A percentile compares a stretch with the other conserved stretches of the same genome.
These are phyloP conservation scores for Neckera pumila DNA, from an alignment of 225 moss, liverwort and hornwort genomes.

Conservation along the genomic window DNA sequence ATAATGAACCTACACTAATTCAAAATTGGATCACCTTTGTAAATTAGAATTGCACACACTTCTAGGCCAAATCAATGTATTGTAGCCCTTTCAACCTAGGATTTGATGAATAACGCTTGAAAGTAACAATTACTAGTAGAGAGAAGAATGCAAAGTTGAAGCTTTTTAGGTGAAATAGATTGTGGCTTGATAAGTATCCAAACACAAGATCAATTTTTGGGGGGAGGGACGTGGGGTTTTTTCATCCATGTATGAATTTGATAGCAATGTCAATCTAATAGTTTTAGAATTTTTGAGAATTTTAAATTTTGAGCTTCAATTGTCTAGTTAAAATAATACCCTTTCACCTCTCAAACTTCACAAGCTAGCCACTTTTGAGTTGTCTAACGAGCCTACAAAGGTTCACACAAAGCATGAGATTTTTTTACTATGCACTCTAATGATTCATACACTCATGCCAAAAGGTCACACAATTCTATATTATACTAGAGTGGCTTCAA, in stretches of 20 bases:
- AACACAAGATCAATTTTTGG: not conserved
- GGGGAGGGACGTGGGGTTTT: too few relatives aligned
- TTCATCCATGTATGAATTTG: not conserved
- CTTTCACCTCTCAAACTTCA: accelerated
- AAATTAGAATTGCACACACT: accelerated
- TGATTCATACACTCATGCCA: not conserved
- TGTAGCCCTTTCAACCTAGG: not conserved
- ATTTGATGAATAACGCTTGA: accelerated
- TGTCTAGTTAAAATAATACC: accelerated
- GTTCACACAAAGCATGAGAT: not conserved
- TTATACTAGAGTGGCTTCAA: not conserved
- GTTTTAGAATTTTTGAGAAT: accelerated
- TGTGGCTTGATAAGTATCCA: not conserved
- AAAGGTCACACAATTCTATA: not conserved
- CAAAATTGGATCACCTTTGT: not conserved
- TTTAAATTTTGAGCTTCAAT: not conserved
- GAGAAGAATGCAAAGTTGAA: not conserved
- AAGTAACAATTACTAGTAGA: not conserved
- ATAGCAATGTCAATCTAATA: accelerated
- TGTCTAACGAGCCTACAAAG: accelerated
- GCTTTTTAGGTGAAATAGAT: not conserved
- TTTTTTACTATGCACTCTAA: not conserved
- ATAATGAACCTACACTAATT: not conserved
- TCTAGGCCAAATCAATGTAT: not conserved
- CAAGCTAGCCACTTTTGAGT: accelerated